Base-by-base conservation (phyloP, 208 protist species). In the Vickermania ingenoplastis region DNA sequence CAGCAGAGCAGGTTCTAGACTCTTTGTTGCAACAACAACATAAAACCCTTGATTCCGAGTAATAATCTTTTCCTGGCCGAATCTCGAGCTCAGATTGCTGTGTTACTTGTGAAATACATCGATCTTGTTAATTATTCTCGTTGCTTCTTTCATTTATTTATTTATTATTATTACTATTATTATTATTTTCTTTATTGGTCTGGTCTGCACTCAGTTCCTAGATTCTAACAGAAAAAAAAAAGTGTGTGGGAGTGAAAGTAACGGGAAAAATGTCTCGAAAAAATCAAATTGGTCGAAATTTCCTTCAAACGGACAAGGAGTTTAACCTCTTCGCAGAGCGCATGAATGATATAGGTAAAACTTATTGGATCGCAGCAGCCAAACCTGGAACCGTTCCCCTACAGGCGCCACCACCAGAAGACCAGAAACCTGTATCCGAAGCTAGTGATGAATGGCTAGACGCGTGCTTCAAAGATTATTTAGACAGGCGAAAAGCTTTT, bases 391-490 rank as follows among this genome's bases (percentile, higher is more conserved):
- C 36, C 17, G 36, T 45, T 45, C 36, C 36, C 7, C 36, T n/a
- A n/a, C 36, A 45, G 17, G 36, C 17, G 17, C 17, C 17, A 62
- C 45, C 64, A 70, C 30, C 61, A 73, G 48, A 28, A 28, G 21
- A 57, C 45, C 11, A 60, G 48, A 21, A 45, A 63, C 22, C 28
- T 73, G 17, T 60, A 61, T 53, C 17, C 64, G 28, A 48, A 73
- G 25, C 11, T 7, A 14, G 51, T 14, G 48, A 53, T 2, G 14
- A 55, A 53, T 94, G 83, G 83, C 49, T 88, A 23, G 70, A 89
- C 45, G 83, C 69, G 69, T 91, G 83, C 57, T 63, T 89, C 0
- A 56, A 70, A 2, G 81, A 94, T 27, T 91, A 88, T 59, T 50
- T 91, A 27, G 70, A 86, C 57, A 53, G 74, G 21, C 84, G 81